These are phyloP conservation scores for Solanum hybrid DNA, from an alignment of 305 asterid genomes.

Conservation along the genomic window DNA sequence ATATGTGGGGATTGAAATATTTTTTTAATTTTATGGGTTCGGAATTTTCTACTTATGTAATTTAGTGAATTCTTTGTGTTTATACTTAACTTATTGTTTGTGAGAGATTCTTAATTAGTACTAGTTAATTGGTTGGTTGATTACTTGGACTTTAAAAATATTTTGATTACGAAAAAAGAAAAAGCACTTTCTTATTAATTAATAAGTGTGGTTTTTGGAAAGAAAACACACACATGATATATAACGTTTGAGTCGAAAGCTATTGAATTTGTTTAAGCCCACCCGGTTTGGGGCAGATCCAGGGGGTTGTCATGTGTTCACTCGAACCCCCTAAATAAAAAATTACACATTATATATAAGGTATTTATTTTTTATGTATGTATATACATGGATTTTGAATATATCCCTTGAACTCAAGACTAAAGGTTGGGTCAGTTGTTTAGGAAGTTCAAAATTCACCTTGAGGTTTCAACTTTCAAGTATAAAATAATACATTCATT, in stretches of 20 bases:
- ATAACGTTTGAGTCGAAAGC: not conserved
- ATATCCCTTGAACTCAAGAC: not conserved
- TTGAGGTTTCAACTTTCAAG: too few relatives aligned
- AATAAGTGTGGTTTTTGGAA: not conserved
- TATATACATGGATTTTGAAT: not conserved
- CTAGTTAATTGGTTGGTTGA: not conserved
- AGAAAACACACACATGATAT: not conserved
- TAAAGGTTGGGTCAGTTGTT: too few relatives aligned
- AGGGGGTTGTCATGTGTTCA: not conserved
- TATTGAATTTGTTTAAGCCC: not conserved
- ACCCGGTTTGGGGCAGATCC: not conserved
- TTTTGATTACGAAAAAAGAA: not conserved
- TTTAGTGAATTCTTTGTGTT: not conserved
- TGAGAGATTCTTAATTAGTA: not conserved
- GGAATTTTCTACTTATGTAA: not conserved
- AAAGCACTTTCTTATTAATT: not conserved
- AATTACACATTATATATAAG: too few relatives aligned
- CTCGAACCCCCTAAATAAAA: not conserved
- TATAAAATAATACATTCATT: too few relatives aligned
- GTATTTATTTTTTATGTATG: too few relatives aligned
- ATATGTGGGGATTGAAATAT: not conserved
- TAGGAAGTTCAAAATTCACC: not conserved
- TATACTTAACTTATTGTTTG: not conserved
- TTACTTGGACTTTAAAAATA: not conserved
- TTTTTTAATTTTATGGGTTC: not conserved